Evolutionary conservation across 148 eudicot species (phyloP), one percentile per base, ranked within the genome.

Genomic region (Silene uniflora): DNA sequence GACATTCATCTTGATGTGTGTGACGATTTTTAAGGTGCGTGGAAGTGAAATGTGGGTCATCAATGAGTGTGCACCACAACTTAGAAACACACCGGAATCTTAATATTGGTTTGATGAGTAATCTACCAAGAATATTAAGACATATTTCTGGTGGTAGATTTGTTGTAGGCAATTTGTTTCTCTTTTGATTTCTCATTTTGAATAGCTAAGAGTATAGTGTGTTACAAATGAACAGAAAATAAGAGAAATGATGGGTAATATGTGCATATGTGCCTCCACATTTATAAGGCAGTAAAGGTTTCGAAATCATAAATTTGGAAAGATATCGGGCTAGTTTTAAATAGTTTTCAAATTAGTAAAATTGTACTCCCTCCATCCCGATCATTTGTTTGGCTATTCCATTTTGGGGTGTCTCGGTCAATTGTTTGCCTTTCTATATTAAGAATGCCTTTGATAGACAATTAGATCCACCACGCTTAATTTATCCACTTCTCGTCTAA

Each of bases 21-120:
- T 72, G 64, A 16, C 25, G 58, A 3, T 64, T 32, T 17, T 16
- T 54, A 1, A 71, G 18, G 23, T 78, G 65, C 13, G 17, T 54
- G 10, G 29, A 29, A 6, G 17, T 19, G 6, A 78, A 71, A 35
- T 64, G 7, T 54, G 72, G 71, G 5, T 72, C 65, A 23, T 64
- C 46, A 21, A 78, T 78, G 7, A 64, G 29, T 52, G 76, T 72
- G 1, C 65, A 12, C 80, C 80, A 78, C n/a, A 21, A 52, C 25
- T 35, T 72, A 2, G 39, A 72, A 25, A 71, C 76, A 23, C 65
- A 29, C 19, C 72, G 71, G 65, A 42, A 72, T 65, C 70, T 72
- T 29, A 78, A 0, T 0, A 78, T 69, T 0, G 64, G 3, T 72
- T 78, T 78, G 12, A 14, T 5, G 0, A 72, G 58, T 54, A 78